A percentile compares a stretch with the other conserved stretches of the same genome.
phyloP scores from a whole-genome alignment of 2,329 filamentous ascomycete genomes.

The Zymoseptoria ardabiliae region DNA sequence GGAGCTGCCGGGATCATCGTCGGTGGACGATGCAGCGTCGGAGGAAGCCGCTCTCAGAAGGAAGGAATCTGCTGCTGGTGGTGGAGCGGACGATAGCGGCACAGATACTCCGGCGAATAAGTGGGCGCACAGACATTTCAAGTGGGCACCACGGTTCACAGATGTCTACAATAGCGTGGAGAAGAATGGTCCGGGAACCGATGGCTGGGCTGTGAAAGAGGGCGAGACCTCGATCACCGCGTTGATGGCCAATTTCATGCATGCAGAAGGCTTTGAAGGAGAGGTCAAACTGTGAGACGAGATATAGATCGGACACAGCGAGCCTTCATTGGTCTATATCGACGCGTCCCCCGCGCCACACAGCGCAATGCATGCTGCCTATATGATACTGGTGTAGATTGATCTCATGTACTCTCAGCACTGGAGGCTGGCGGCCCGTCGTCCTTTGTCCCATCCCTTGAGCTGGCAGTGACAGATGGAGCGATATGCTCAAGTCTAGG shows the following conservation, averaged over 20 bases:
- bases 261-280: slow-evolving; percentile 56
- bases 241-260: slow-evolving; percentile 87
- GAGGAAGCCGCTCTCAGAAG: slow-evolving; percentile 69
- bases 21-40: slow-evolving; percentile 50
- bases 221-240: slow-evolving; percentile 86
- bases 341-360: background rate
- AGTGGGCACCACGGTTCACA: slow-evolving; percentile 81
- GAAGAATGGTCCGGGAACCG: slow-evolving; percentile 69
- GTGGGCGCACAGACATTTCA: slow-evolving; percentile 80
- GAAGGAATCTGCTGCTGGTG: slow-evolving; percentile 43
- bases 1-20: slow-evolving; percentile 58
- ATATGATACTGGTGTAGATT: background rate
- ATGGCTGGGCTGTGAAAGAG: slow-evolving; percentile 87
- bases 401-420: slow-evolving; percentile 3
- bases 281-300: slow-evolving; percentile 65
- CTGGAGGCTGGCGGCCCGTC: slow-evolving; percentile 7
- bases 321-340: background rate
- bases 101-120: slow-evolving; percentile 29
- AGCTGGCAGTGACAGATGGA: background rate
- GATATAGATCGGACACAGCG: background rate
- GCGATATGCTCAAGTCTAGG: slow-evolving; percentile 11
- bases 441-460: background rate
- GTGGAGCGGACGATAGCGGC: slow-evolving; percentile 29
- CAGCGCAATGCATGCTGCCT: background rate
- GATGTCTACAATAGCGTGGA: slow-evolving; percentile 87